phyloP scores from a whole-genome alignment of 129 eudicot genomes.

The Pseudognaphalium luteoalbum region DNA sequence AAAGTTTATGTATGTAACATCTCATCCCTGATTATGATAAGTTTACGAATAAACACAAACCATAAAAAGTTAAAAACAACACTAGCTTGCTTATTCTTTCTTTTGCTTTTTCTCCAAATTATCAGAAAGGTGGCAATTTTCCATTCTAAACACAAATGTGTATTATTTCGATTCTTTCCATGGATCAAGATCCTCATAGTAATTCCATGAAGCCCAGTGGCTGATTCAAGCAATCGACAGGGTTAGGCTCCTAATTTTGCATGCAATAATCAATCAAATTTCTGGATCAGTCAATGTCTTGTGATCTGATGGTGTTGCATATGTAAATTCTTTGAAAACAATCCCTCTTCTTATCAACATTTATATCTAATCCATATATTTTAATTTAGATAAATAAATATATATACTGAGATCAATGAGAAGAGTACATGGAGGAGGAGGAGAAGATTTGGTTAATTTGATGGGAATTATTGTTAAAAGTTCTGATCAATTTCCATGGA shows the following conservation, averaged over 20 bases:
- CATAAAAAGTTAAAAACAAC: too few relatives aligned
- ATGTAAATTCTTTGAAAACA: constrained; percentile 14
- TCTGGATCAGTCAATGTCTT: constrained; percentile 10
- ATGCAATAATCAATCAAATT: constrained; percentile 18
- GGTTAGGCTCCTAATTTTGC: constrained; percentile 18
- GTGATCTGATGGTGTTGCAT: neutral
- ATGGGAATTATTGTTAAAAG: constrained; percentile 16
- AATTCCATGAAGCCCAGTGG: constrained; percentile 10
- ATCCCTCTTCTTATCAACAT: neutral
- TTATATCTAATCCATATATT: too few relatives aligned
- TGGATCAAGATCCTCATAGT: constrained; percentile 26
- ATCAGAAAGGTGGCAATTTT: constrained; percentile 23
- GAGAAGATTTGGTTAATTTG: constrained; percentile 33
- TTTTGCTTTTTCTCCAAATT: neutral
- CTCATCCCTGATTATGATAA: too few relatives aligned
- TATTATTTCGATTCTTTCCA: constrained; percentile 10
- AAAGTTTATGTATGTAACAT: too few relatives aligned
- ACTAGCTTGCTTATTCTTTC: too few relatives aligned
- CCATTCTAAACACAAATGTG: constrained; percentile 5
- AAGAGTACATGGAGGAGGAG: neutral
- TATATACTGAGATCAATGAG: constrained; percentile 42
- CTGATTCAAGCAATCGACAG: constrained; percentile 16
- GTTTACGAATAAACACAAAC: too few relatives aligned
- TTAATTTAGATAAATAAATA: too few relatives aligned
- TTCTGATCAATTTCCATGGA: constrained; percentile 65